Conservation (phyloP, 257 asterid species). For the Mitragyna speciosa region DNA sequence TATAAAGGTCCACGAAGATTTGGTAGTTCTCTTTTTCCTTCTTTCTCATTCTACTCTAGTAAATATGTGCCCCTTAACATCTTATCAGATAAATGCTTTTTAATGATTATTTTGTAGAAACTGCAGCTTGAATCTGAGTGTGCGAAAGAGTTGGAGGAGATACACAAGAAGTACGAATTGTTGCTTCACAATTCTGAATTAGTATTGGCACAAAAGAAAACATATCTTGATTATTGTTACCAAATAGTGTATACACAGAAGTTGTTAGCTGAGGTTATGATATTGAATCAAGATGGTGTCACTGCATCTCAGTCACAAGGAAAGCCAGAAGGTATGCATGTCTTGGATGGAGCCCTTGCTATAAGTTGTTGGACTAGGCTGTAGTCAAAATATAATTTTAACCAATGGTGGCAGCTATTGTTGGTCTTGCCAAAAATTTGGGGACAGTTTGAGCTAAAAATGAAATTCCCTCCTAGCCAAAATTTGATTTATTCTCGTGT, state of each 20-base stretch:
- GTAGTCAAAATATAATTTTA: background rate
- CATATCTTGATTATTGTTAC: constrained; percentile 20
- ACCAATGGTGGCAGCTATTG: background rate
- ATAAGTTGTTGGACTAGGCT: background rate
- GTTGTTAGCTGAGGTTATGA: constrained; percentile 43
- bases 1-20: constrained; percentile 38
- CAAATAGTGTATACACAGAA: constrained; percentile 21
- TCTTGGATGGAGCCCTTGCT: background rate
- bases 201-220: constrained; percentile 17
- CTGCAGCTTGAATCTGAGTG: constrained; percentile 32
- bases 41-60: constrained; percentile 2
- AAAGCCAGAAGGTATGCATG: constrained; percentile 23
- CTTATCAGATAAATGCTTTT: constrained; percentile 7
- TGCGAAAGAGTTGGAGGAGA: constrained; percentile 37
- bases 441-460: background rate
- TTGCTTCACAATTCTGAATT: constrained; percentile 28
- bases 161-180: constrained; percentile 33
- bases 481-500: background rate
- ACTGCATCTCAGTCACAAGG: constrained; percentile 31
- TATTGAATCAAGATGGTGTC: constrained; percentile 13
- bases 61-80: background rate
- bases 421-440: background rate
- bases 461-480: background rate
- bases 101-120: constrained; percentile 37
- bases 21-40: constrained; percentile 38